A percentile compares a stretch with the other conserved stretches of the same genome.
These are phyloP conservation scores for Prunus kanzakura DNA, from an alignment of 306 rosid species.

Conservation along the genomic window DNA sequence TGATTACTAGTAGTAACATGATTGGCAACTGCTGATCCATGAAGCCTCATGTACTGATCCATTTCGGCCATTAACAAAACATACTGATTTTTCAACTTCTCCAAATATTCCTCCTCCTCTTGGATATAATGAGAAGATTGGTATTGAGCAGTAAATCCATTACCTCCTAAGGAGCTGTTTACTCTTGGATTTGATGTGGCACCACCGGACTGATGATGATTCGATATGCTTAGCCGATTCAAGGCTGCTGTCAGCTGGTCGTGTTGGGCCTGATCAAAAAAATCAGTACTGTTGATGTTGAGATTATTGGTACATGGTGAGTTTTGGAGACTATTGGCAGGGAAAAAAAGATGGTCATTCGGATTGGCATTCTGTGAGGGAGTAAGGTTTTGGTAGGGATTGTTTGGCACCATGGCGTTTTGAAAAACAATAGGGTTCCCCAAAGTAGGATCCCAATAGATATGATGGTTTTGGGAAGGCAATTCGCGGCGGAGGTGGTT, in stretches of 20 bases:
- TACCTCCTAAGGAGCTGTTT: neutral
- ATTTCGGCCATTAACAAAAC: neutral
- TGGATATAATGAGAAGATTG: neutral
- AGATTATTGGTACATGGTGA: neutral
- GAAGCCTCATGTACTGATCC: conserved; percentile 4
- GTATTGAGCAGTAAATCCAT: neutral
- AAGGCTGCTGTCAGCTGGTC: neutral
- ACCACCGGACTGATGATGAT: neutral
- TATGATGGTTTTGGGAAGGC: neutral
- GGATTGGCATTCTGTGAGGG: neutral
- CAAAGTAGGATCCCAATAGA: neutral
- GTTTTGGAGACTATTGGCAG: neutral
- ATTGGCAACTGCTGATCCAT: neutral
- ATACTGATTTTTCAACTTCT: conserved; percentile 1
- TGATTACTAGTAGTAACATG: neutral
- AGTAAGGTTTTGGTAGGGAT: neutral
- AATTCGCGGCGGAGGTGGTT: neutral
- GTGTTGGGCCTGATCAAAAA: neutral
- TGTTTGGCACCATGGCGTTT: neutral
- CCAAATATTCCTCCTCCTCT: neutral
- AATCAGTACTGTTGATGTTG: neutral
- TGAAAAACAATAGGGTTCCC: neutral
- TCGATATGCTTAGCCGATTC: neutral
- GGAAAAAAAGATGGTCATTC: neutral
- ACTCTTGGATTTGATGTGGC: neutral